These are phyloP conservation scores for Psilocybe azurescens DNA, from an alignment of 768 basidiomycete species.

Conservation along the genomic window DNA sequence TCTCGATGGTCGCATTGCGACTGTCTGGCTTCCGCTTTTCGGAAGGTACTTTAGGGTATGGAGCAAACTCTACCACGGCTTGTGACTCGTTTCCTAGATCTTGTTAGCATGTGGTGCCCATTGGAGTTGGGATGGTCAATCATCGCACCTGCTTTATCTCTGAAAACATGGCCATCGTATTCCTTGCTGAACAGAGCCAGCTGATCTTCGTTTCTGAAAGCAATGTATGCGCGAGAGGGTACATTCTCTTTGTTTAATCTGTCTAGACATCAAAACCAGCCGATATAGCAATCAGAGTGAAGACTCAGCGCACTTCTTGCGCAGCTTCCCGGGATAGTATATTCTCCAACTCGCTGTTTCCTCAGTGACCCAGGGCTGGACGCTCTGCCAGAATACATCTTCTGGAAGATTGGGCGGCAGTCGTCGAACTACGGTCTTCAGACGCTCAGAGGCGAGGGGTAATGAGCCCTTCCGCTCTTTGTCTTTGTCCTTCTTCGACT, in stretches of 20 bases:
- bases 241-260: constrained; percentile 87
- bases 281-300: not conserved
- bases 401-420: constrained; percentile 94
- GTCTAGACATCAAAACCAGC: constrained; percentile 13
- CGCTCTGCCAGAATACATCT: constrained; percentile 92
- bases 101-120: not conserved
- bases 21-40: constrained; percentile 80
- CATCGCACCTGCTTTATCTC: constrained; percentile 85
- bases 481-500: constrained; percentile 42
- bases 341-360: constrained; percentile 72
- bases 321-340: constrained; percentile 68
- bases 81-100: constrained; percentile 82
- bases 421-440: constrained; percentile 88
- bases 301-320: constrained; percentile 59
- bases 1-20: constrained; percentile 87
- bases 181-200: constrained; percentile 78
- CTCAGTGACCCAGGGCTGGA: constrained; percentile 81
- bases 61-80: constrained; percentile 93
- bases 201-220: constrained; percentile 78
- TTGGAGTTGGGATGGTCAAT: not conserved
- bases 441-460: constrained; percentile 52
- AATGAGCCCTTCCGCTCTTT: constrained; percentile 35
- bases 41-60: constrained; percentile 84
- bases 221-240: constrained; percentile 89
- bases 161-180: constrained; percentile 91